Percentiles rank a stretch among this genome's conserved stretches.
phyloP scores from a whole-genome alignment of 140 eudicot species.

The Oenanthe javanica region DNA sequence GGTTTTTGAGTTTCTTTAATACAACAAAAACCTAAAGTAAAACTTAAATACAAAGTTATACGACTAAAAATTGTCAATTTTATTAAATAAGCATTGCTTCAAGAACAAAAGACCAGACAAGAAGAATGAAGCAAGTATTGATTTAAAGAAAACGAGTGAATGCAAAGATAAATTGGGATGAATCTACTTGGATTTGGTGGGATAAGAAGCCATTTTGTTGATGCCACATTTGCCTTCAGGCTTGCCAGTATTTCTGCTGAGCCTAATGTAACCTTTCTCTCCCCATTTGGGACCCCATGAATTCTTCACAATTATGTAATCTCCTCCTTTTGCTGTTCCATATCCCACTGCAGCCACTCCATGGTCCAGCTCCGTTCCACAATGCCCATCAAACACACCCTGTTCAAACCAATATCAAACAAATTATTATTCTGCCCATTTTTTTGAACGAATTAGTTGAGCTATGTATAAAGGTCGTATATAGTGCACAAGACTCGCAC shows the following conservation, averaged over 20 bases:
- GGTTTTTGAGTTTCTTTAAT: not conserved
- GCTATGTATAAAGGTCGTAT: not conserved
- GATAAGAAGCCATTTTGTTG: conserved; percentile 90
- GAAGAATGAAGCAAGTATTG: not conserved
- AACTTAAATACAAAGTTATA: not conserved
- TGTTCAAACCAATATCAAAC: conserved; percentile 15
- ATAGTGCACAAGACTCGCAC: not conserved
- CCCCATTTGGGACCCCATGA: conserved; percentile 99
- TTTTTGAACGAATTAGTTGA: too few species aligned
- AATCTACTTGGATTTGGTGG: conserved; percentile 53
- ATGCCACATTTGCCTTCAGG: conserved; percentile 79
- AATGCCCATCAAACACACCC: conserved; percentile 95
- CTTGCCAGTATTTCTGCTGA: conserved; percentile 79
- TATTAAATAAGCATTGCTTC: not conserved
- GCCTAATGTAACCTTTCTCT: conserved; percentile 86
- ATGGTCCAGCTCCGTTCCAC: conserved; percentile 84
- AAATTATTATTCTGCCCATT: not conserved
- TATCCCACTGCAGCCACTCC: conserved; percentile 97
- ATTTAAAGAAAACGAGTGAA: not conserved
- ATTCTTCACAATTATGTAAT: conserved; percentile 75
- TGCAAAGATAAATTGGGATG: too few species aligned
- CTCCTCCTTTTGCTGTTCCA: conserved; percentile 70
- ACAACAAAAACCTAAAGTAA: not conserved
- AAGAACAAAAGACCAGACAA: not conserved
- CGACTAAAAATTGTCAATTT: not conserved